These are phyloP conservation scores for Xylariaceae sp. DNA, from an alignment of 2,329 filamentous ascomycete genomes.

Conservation along the genomic window DNA sequence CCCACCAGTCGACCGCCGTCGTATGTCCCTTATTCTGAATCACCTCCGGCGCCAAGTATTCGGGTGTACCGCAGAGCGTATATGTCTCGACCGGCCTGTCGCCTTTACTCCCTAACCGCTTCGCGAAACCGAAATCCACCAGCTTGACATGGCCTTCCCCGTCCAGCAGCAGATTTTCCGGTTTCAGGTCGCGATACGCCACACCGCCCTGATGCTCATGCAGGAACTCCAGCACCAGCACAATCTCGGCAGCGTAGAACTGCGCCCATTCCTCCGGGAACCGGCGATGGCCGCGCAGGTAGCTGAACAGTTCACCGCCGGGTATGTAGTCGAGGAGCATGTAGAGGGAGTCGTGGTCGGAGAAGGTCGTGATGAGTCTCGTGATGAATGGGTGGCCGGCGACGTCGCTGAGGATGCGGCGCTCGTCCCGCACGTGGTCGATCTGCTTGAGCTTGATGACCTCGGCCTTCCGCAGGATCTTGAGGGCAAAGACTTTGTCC, in stretches of 20 bases:
- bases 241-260: slow-evolving; percentile 81
- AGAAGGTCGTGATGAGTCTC: slow-evolving; percentile 70
- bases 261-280: slow-evolving; percentile 74
- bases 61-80: slow-evolving; percentile 76
- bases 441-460: slow-evolving; percentile 80
- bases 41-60: slow-evolving; percentile 79
- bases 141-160: slow-evolving; percentile 73
- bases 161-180: slow-evolving; percentile 76
- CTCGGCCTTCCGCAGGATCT: slow-evolving; percentile 68
- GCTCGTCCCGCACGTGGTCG: slow-evolving; percentile 80
- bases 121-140: slow-evolving; percentile 82
- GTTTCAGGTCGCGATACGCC: slow-evolving; percentile 77
- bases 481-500: slow-evolving; percentile 70
- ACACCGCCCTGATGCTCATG: slow-evolving; percentile 73
- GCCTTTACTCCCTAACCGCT: slow-evolving; percentile 59
- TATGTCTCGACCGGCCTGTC: slow-evolving; percentile 63
- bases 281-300: slow-evolving; percentile 68
- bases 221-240: slow-evolving; percentile 72
- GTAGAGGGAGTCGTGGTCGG: slow-evolving; percentile 72
- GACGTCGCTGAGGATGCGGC: slow-evolving; percentile 69
- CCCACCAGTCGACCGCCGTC: slow-evolving; percentile 82
- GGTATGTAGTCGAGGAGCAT: slow-evolving; percentile 81
- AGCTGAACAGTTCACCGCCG: slow-evolving; percentile 80
- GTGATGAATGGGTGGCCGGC: slow-evolving; percentile 82
- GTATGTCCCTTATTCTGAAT: slow-evolving; percentile 76